Evolutionary conservation across 2,329 filamentous ascomycete species (phyloP), one percentile per base, ranked within the genome.

Genomic region (Pestalotiopsis sp.): DNA sequence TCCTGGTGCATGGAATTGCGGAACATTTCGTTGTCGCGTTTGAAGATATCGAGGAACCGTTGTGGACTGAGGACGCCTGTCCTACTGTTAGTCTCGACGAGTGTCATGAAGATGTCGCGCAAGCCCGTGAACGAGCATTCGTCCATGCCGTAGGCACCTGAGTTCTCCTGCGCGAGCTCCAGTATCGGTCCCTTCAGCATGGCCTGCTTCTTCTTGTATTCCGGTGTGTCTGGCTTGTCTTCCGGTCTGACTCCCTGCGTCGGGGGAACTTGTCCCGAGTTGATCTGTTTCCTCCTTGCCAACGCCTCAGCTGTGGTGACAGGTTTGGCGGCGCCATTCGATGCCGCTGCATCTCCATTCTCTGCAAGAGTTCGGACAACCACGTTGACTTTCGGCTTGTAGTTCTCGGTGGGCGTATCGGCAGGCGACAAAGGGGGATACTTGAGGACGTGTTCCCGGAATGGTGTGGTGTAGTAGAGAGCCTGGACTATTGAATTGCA

Each of bases 401-500:
- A 81, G 56, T 89, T 88, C 72, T 92, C 89, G 66, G 20, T 24
- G 17, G 94, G 86, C 20, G 87, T 89, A 75, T 93, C 89, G 71
- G 89, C 84, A 11, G 92, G 89, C 4, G 91, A 90, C 70, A 89
- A 85, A 40, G 88, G 86, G 3, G 96, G 95, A 76, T 97, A 99
- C 76, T 92, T 94, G 80, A 99, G 90, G 73, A 99, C 94, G 76
- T 95, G 90, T 83, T 98, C 92, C 81, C 96, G 93, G 80, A 99
- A 99, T 39, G 93, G 90, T 58, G 94, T 91, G 22, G 95, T 98
- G 83, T 97, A 97, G 82, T 97, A 99, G 68, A 99, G 89, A 75
- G 94, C 97, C 83, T 99, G 96, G 68, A 99, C 88, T 75, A 99
- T 97, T 14, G 96, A 99, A 81, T 99, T 99, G 83, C 94, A 97